These are phyloP conservation scores for Nectriaceae sp. DNA, from an alignment of 2,329 filamentous ascomycete genomes.

Conservation along the genomic window DNA sequence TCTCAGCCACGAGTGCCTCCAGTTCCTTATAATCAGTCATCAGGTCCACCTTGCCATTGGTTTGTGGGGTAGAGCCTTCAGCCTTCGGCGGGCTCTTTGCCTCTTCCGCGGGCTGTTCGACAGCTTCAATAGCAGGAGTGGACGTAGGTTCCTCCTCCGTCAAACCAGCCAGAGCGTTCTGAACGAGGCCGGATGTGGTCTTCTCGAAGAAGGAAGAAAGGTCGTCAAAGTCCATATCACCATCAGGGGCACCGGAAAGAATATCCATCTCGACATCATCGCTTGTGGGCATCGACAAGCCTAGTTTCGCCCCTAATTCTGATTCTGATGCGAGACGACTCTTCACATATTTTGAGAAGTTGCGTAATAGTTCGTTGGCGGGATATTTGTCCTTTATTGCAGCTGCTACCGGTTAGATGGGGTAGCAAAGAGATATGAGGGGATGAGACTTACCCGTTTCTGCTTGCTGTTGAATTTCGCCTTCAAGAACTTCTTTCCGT, in stretches of 20 bases:
- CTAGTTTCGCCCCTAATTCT: constrained; percentile 37
- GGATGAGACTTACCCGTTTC: constrained; percentile 30
- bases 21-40: constrained; percentile 45
- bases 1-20: constrained; percentile 45
- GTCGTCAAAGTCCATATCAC: constrained; percentile 41
- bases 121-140: constrained; percentile 18
- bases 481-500: constrained; percentile 35
- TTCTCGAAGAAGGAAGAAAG: constrained; percentile 46
- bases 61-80: constrained; percentile 23
- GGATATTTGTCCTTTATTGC: constrained; percentile 42
- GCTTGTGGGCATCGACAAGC: constrained; percentile 35
- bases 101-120: constrained; percentile 23
- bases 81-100: constrained; percentile 28
- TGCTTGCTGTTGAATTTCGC: constrained; percentile 26
- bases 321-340: constrained; percentile 35
- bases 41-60: constrained; percentile 34
- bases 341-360: constrained; percentile 35
- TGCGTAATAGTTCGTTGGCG: constrained; percentile 40
- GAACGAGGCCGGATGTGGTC: constrained; percentile 42
- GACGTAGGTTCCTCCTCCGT: constrained; percentile 28
- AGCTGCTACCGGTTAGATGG: constrained; percentile 14
- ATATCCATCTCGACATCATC: constrained; percentile 28
- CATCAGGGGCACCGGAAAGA: constrained; percentile 27
- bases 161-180: constrained; percentile 41
- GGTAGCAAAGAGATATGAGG: background rate